phyloP scores from a whole-genome alignment of 2,329 filamentous ascomycete genomes.

The Arthrobotrys pseudoclavata region DNA sequence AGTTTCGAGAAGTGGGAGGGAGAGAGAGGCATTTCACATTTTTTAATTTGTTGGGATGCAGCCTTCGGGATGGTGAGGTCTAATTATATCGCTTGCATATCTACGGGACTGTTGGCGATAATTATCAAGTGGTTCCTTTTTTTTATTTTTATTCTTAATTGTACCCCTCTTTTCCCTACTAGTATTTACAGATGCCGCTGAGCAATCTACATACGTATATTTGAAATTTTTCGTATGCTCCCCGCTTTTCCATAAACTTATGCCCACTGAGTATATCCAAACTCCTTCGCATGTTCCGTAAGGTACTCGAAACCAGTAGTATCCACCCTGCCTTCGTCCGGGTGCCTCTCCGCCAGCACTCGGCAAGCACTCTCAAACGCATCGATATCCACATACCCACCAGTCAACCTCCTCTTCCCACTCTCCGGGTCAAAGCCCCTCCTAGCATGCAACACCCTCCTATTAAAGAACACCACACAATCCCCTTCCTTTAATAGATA shows the following conservation, averaged over 20 bases:
- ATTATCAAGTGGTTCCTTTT: neutral
- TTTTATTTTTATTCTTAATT: neutral
- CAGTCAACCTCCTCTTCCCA: slow-evolving; percentile 84
- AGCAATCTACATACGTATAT: neutral
- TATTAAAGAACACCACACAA: slow-evolving; percentile 93
- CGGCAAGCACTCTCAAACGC: slow-evolving; percentile 71
- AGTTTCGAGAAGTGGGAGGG: neutral
- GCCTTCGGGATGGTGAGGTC: slow-evolving; percentile 15
- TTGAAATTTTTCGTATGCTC: neutral
- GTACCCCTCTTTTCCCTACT: slow-evolving; percentile 17
- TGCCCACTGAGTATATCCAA: slow-evolving; percentile 43
- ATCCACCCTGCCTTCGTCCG: slow-evolving; percentile 11
- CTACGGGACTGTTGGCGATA: slow-evolving; percentile 1
- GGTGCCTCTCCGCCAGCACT: slow-evolving; percentile 66
- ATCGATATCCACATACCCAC: slow-evolving; percentile 82
- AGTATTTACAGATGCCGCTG: slow-evolving; percentile 12
- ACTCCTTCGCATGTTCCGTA: slow-evolving; percentile 19
- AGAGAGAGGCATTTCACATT: slow-evolving; percentile 5
- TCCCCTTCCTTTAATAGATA: slow-evolving; percentile 83
- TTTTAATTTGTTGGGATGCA: slow-evolving; percentile 28
- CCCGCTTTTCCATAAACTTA: slow-evolving; percentile 6
- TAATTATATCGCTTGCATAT: slow-evolving; percentile 23
- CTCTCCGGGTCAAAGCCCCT: slow-evolving; percentile 77
- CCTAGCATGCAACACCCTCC: slow-evolving; percentile 85
- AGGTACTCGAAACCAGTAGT: slow-evolving; percentile 37